Evolutionary conservation across 495 filamentous ascomycete genomes (phyloP), one percentile per base, ranked within the genome.

Genomic region (Lindgomyces ingoldianus): DNA sequence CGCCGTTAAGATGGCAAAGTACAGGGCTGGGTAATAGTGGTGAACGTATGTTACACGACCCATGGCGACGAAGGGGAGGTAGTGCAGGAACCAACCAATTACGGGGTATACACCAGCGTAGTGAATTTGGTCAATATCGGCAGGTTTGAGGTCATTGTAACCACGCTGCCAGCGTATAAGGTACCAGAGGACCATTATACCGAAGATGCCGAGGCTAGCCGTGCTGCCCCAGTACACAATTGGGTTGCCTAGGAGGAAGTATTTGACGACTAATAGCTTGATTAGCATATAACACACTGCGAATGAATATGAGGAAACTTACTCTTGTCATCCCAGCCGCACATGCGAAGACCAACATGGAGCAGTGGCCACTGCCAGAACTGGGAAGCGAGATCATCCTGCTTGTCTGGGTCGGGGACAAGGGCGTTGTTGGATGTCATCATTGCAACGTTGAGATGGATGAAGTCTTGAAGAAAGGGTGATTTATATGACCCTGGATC

Each of bases 351-450:
- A 58, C 94, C 94, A 60, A 98, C 94, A 73, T 98, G 81, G 27
- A 98, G 83, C 66, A 98, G 86, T 25, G 94, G 94, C 94, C 94
- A 98, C 76, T 98, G 93, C 94, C 94, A 98, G 80, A 93, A 96
- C 60, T 92, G 84, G 19, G 94, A 98, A 45, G 94, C 95, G 27
- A 98, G 82, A 73, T 98, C 94, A 73, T 98, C 94, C 77, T 98
- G 94, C 82, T 98, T 98, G 76, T 98, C 94, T 3, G 94, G 95
- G 72, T 98, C 95, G 11, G 94, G 94, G 45, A 98, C 93, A 21
- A 98, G 84, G 41, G 94, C 94, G 74, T 98, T 98, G 80, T 98
- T 98, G 14, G 95, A 98, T 18, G 94, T 98, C 95, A 98, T 97
- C 94, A 98, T 98, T 56, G 95, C 94, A 60, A 98, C 94, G 76